Evolutionary conservation across 2,329 filamentous ascomycete genomes (phyloP).

Genomic region (Trichoderma asperellum): DNA sequence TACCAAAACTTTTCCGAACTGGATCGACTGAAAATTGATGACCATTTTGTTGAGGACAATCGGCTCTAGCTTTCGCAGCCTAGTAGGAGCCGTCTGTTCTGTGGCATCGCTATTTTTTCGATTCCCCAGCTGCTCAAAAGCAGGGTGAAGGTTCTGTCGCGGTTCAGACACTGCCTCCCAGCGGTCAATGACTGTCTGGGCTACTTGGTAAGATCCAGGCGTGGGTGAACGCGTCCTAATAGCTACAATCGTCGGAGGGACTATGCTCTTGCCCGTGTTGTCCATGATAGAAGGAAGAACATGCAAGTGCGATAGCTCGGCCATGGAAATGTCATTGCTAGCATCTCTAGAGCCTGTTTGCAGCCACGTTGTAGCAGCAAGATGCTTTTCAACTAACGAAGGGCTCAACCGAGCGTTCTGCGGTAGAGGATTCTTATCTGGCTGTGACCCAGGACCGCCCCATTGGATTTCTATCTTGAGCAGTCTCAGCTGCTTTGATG

Average conservation of each 20-base stretch:
- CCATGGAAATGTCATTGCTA: constrained; percentile 55
- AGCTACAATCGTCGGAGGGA: constrained; percentile 68
- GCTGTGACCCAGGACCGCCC: constrained; percentile 58
- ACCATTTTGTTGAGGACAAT: constrained; percentile 72
- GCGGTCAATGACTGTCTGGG: constrained; percentile 75
- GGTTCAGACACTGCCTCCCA: constrained; percentile 76
- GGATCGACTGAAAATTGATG: constrained; percentile 68
- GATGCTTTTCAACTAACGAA: constrained; percentile 57
- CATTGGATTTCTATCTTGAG: constrained; percentile 76
- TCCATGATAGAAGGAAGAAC: constrained; percentile 71
- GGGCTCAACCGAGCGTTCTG: constrained; percentile 54
- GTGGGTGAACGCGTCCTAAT: constrained; percentile 67
- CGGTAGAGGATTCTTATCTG: constrained; percentile 58
- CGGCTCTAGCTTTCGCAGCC: constrained; percentile 68
- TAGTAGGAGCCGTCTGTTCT: constrained; percentile 41
- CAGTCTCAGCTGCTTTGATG: constrained; percentile 72
- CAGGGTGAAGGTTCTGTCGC: constrained; percentile 69
- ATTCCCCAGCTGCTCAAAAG: constrained; percentile 73
- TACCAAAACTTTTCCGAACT: constrained; percentile 72
- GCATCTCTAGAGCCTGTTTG: constrained; percentile 51
- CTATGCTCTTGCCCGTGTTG: constrained; percentile 57
- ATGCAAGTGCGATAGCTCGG: constrained; percentile 73
- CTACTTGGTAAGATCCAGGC: constrained; percentile 62
- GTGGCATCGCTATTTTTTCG: constrained; percentile 59
- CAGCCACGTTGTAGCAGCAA: constrained; percentile 63